phyloP scores from a whole-genome alignment of 495 filamentous ascomycete species.

The Talaromyces nanjingensis region DNA sequence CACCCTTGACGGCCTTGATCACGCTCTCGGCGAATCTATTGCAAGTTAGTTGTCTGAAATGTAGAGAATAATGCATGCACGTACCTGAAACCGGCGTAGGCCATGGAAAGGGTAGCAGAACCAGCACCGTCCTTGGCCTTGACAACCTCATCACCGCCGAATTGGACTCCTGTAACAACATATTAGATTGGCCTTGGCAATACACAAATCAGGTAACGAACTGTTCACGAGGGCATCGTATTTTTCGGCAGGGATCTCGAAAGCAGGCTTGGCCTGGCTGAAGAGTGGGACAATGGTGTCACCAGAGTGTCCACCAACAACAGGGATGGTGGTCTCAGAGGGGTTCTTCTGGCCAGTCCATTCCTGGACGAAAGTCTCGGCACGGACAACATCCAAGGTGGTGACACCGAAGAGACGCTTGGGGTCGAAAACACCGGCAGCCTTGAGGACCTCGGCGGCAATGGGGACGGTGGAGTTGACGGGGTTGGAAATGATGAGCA shows the following conservation, averaged over 20 bases:
- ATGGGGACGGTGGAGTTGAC: conserved; percentile 99
- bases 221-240: conserved; percentile 82
- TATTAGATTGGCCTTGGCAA: background rate
- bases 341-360: conserved; percentile 77
- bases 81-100: conserved; percentile 89
- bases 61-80: background rate
- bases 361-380: conserved; percentile 90
- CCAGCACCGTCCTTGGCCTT: conserved; percentile 94
- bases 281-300: conserved; percentile 97
- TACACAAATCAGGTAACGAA: conserved; percentile 26
- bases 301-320: conserved; percentile 94
- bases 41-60: conserved; percentile 11
- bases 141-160: conserved; percentile 97
- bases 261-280: conserved; percentile 74
- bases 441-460: conserved; percentile 91
- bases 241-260: conserved; percentile 79
- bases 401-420: conserved; percentile 96
- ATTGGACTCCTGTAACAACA: conserved; percentile 66
- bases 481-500: conserved; percentile 96
- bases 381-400: conserved; percentile 94
- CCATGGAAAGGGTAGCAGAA: conserved; percentile 96
- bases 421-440: conserved; percentile 84
- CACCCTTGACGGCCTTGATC: conserved; percentile 78
- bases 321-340: conserved; percentile 74
- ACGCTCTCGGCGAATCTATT: conserved; percentile 79